Evolutionary conservation across 2,329 filamentous ascomycete species (phyloP).

Genomic region (Xylaria multiplex): DNA sequence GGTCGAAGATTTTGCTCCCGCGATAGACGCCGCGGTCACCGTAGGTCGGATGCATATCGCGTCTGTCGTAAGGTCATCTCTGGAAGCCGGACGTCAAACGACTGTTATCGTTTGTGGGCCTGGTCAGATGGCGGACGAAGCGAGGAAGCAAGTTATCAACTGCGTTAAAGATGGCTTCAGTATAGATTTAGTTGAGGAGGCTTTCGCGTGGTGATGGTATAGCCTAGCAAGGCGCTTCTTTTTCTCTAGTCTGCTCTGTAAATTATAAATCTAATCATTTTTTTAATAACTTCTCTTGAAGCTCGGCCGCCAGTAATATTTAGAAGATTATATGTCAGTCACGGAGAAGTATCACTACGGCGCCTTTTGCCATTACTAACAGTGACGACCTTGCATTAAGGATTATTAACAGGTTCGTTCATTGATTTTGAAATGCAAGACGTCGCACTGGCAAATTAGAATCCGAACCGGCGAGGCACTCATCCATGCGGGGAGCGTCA

Average conservation of each 20-base stretch:
- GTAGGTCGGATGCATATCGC: constrained; percentile 38
- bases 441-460: background rate
- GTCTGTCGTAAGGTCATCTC: constrained; percentile 35
- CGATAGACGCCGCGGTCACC: constrained; percentile 24
- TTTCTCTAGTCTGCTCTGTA: background rate
- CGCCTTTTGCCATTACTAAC: too few relatives aligned
- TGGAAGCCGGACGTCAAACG: constrained; percentile 38
- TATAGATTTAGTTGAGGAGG: constrained; percentile 44
- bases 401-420: too few relatives aligned
- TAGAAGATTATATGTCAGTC: too few relatives aligned
- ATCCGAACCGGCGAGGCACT: background rate
- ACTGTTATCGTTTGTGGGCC: constrained; percentile 45
- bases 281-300: too few relatives aligned
- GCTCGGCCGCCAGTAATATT: too few relatives aligned
- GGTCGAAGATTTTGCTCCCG: background rate
- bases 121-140: constrained; percentile 45
- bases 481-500: background rate
- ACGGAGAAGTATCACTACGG: too few relatives aligned
- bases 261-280: background rate
- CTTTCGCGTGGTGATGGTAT: constrained; percentile 40
- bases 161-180: constrained; percentile 39
- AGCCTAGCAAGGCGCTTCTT: background rate
- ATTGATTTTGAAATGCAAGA: background rate
- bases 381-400: too few relatives aligned
- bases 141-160: constrained; percentile 37